phyloP scores from a whole-genome alignment of 148 eudicot species.

The Camellia sinensis region DNA sequence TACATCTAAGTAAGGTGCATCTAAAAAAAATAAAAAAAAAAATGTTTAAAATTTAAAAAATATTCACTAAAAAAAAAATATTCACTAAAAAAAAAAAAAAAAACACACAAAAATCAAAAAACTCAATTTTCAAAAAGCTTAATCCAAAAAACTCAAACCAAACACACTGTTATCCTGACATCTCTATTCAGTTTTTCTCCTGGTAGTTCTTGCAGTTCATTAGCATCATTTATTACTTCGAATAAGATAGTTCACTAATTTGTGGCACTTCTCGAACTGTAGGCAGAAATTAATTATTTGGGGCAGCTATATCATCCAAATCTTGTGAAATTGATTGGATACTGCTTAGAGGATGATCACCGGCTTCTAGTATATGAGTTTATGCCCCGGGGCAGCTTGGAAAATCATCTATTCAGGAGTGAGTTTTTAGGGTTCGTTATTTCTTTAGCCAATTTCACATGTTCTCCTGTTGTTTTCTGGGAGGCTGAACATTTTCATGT shows the following conservation, averaged over 20 bases:
- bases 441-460: background rate
- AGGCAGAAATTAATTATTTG: constrained; percentile 83
- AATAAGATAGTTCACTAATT: background rate
- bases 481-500: background rate
- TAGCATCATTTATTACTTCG: background rate
- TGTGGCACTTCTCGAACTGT: constrained; percentile 19
- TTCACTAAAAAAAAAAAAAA: too few relatives aligned
- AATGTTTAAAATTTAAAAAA: too few relatives aligned
- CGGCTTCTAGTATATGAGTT: constrained; percentile 79
- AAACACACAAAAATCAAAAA: too few relatives aligned
- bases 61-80: too few relatives aligned
- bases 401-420: constrained; percentile 77
- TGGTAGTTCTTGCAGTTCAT: background rate
- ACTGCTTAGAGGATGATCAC: constrained; percentile 83
- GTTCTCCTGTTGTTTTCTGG: background rate
- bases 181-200: background rate
- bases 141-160: too few relatives aligned
- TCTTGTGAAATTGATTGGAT: constrained; percentile 74
- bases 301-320: constrained; percentile 78
- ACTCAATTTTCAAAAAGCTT: too few relatives aligned
- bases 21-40: too few relatives aligned
- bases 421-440: constrained; percentile 22
- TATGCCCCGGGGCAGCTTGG: constrained; percentile 87
- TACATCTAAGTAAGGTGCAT: too few relatives aligned
- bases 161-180: background rate